Base-by-base conservation (phyloP, 2,329 filamentous ascomycete species). In the Alternaria burnsii region DNA sequence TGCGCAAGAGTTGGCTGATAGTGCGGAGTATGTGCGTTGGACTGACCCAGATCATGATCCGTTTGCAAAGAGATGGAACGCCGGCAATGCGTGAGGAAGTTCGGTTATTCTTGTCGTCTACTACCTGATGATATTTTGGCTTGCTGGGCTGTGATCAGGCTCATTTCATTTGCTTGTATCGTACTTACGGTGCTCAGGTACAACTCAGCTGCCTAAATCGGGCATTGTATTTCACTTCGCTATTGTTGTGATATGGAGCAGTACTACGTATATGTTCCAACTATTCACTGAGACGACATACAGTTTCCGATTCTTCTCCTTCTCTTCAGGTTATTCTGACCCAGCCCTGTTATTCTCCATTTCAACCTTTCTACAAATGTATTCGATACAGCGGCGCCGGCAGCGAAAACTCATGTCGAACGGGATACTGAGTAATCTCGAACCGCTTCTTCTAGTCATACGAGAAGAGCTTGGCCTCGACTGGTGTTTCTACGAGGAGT, bases 1-100 rank as follows among this genome's bases (percentile, higher is more conserved):
- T 12, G 86, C 86, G 1, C 73, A 77, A 18, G 70, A 71, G 1
- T 72, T 88, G 36, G 83, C 85, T 1, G 74, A 81, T 41, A 72
- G 64, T 32, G 81, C 86, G 46, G 88, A 90, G 75, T 89, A 89
- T 72, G 80, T 81, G 3, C 82, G 86, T 28, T 82, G 84, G 66
- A 69, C 70, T 8, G 82, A 89, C 63, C 59, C 83, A 2, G 75
- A 69, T 8, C 69, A 78, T 12, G 87, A 89, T 74, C 86, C 85
- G 0, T 90, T 89, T 77, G 82, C 84, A 9, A 71, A 72, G 44
- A 69, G 74, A 14, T 74, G 66, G 69, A 43, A 59, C 24, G 52
- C 63, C 2, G 30, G 18, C 7, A 47, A 40, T 24, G 44, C 16
- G 14, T 52, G 7, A 52, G 8, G 8, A 9, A 1, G 3, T 16